Percentiles rank a stretch among this genome's conserved stretches.
Conservation (phyloP, 2,329 filamentous ascomycete genomes). For the Penicillium sclerotigenum region DNA sequence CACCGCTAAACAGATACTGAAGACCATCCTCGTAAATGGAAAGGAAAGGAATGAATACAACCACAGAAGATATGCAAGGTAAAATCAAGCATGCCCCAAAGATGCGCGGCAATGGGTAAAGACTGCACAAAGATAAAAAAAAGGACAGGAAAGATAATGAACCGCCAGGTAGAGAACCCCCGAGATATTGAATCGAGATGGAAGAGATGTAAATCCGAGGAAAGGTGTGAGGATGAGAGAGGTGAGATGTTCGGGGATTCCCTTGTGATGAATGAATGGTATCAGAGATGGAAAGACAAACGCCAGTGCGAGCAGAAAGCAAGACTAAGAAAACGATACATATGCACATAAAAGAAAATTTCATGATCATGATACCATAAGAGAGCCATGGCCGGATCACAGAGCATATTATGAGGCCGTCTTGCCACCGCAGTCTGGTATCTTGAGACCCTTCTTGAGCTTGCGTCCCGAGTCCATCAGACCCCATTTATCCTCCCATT, state of each 20-base stretch:
- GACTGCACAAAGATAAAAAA: not conserved
- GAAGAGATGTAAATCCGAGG: not conserved
- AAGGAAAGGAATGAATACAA: not conserved
- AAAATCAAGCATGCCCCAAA: not conserved
- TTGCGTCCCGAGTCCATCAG: slow-evolving; percentile 81
- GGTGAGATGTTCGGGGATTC: not conserved
- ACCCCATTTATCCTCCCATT: slow-evolving; percentile 97
- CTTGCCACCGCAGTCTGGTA: slow-evolving; percentile 81
- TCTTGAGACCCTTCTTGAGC: slow-evolving; percentile 76
- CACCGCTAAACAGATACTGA: not conserved
- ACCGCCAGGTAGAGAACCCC: not conserved
- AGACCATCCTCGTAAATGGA: not conserved
- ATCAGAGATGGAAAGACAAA: not conserved
- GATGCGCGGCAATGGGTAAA: not conserved
- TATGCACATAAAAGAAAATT: slow-evolving; percentile 5
- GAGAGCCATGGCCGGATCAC: not conserved
- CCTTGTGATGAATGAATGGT: not conserved
- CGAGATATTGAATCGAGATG: not conserved
- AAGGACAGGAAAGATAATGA: not conserved
- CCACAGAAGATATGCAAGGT: not conserved
- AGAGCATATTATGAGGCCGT: slow-evolving; percentile 47
- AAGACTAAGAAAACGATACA: not conserved
- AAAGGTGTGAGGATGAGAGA: not conserved
- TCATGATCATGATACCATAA: slow-evolving; percentile 23
- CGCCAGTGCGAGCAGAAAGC: not conserved